These are phyloP conservation scores for Mesembryanthemum crystallinum DNA, from an alignment of 148 eudicot genomes.

Conservation along the genomic window DNA sequence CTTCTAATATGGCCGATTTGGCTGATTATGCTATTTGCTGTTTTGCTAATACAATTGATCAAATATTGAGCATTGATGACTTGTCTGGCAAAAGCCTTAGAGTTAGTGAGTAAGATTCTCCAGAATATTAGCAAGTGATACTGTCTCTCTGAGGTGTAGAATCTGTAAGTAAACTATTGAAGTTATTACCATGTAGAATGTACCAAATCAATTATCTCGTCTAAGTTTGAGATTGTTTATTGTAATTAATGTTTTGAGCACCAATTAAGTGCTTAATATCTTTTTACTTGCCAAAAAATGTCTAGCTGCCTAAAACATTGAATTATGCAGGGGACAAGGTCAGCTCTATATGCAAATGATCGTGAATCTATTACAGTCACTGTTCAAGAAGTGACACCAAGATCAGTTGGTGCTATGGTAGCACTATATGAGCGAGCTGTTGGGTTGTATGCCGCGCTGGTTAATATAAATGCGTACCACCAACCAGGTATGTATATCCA, in stretches of 20 bases:
- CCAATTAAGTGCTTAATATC: not conserved
- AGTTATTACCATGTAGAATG: not conserved
- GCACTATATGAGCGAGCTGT: slow-evolving; percentile 98
- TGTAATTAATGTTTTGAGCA: not conserved
- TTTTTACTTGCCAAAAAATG: not conserved
- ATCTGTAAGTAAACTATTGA: not conserved
- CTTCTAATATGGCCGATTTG: not conserved
- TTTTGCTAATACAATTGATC: not conserved
- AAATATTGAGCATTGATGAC: not conserved
- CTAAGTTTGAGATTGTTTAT: not conserved
- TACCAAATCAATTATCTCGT: not conserved
- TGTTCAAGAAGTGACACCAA: slow-evolving; percentile 94
- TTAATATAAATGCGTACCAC: slow-evolving; percentile 94
- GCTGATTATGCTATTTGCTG: not conserved
- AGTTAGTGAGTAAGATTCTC: not conserved
- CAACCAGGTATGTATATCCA: slow-evolving; percentile 72
- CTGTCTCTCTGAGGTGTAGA: not conserved
- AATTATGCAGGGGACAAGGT: slow-evolving; percentile 83
- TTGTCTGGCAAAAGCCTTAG: not conserved
- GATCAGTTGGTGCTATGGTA: slow-evolving; percentile 89
- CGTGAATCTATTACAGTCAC: slow-evolving; percentile 94
- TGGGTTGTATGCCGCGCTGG: slow-evolving; percentile 86
- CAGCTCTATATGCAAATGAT: slow-evolving; percentile 88
- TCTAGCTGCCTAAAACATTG: slow-evolving; percentile 13
- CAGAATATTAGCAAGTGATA: not conserved